Conservation (phyloP, 345 rosid species). For the Tarenaya hassleriana region DNA sequence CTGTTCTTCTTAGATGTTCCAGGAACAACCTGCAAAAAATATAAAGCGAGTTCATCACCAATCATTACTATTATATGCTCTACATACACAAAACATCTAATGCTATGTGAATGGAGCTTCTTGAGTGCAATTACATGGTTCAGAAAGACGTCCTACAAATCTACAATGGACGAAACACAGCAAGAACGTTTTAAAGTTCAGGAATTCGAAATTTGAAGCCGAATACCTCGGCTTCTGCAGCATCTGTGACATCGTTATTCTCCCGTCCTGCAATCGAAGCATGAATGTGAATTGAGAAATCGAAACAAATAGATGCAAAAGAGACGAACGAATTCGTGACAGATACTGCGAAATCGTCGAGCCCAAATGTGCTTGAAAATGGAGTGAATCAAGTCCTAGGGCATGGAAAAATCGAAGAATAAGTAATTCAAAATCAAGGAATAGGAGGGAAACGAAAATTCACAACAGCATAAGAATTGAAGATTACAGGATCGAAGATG, state of each 20-base stretch:
- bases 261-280: conserved; percentile 45
- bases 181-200: neutral
- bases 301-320: neutral
- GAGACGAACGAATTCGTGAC: neutral
- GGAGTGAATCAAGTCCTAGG: conserved; percentile 71
- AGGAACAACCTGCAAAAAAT: conserved; percentile 39
- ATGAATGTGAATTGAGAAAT: neutral
- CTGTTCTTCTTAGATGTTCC: conserved; percentile 63
- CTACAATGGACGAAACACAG: neutral
- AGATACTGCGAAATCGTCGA: conserved; percentile 53
- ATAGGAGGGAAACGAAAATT: neutral
- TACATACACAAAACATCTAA: neutral
- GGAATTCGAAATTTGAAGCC: neutral
- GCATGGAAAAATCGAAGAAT: neutral
- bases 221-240: conserved; percentile 52
- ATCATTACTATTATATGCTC: neutral
- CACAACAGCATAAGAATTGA: neutral
- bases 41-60: conserved; percentile 5
- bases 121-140: neutral
- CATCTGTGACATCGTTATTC: conserved; percentile 45
- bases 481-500: conserved; percentile 55
- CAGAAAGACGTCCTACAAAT: too few species aligned
- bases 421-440: neutral
- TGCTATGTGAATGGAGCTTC: conserved; percentile 1
- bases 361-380: conserved; percentile 83